Conservation (phyloP, 345 rosid species). For the Eucalyptus guilfoylei region DNA sequence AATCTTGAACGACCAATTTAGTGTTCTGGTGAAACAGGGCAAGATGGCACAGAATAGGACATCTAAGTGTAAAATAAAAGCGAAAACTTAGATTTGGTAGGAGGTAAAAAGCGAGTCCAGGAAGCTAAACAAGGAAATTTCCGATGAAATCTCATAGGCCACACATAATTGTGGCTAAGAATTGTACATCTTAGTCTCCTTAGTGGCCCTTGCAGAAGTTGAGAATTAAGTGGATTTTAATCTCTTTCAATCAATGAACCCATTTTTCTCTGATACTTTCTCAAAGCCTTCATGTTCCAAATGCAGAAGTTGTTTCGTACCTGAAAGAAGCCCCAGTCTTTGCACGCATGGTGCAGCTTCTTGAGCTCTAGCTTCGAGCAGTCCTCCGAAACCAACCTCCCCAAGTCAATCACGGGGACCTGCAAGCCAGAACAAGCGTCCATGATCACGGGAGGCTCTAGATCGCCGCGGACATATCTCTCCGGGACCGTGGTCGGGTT, state of each 20-base stretch:
- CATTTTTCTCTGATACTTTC: not conserved
- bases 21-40: not conserved
- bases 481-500: not conserved
- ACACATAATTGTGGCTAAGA: not conserved
- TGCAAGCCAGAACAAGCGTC: not conserved
- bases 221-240: not conserved
- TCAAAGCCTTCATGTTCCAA: no score
- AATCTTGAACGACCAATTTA: no score
- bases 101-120: not conserved
- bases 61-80: not conserved
- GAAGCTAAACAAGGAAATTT: not conserved
- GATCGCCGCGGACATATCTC: not conserved
- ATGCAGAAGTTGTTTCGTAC: not conserved
- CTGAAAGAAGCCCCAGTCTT: conserved; percentile 12
- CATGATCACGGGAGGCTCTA: not conserved
- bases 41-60: not conserved
- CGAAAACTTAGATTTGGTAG: not conserved
- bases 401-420: not conserved
- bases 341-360: conserved; percentile 1
- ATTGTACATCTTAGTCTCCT: not conserved
- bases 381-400: not conserved
- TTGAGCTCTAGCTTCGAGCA: not conserved
- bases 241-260: not conserved
- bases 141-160: not conserved
- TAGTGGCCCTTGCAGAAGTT: not conserved